Percentiles rank a stretch among this genome's conserved stretches.
These are phyloP conservation scores for Colletotrichum plurivorum DNA, from an alignment of 2,329 filamentous ascomycete genomes.

Conservation along the genomic window DNA sequence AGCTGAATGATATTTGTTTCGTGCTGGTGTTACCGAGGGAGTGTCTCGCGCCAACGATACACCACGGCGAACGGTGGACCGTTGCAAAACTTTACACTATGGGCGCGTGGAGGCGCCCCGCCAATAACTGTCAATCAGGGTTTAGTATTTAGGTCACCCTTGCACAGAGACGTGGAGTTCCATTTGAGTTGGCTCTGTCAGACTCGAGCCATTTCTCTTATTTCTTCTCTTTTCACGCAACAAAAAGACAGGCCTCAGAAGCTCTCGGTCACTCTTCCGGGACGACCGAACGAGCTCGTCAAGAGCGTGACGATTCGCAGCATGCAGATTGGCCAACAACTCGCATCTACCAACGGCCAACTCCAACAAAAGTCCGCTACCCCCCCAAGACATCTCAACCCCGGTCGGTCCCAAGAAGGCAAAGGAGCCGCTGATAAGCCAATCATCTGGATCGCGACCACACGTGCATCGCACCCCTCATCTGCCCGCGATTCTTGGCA, in stretches of 20 bases:
- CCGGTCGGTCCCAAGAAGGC: constrained; percentile 13
- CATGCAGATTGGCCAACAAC: constrained; percentile 21
- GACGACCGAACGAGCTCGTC: neutral
- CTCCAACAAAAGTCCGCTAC: constrained; percentile 2
- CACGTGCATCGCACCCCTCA: constrained; percentile 33
- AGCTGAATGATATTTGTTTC: too few species aligned
- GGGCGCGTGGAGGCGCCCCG: too few species aligned
- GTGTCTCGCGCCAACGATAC: neutral
- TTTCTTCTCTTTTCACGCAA: too few species aligned
- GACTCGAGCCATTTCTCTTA: too few species aligned
- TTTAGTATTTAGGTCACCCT: too few species aligned
- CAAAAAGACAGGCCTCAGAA: too few species aligned
- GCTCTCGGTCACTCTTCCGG: constrained; percentile 10
- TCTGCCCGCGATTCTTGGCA: constrained; percentile 31
- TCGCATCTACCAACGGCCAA: neutral
- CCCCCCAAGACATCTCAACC: constrained; percentile 14
- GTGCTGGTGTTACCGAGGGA: constrained; percentile 12
- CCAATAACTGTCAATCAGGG: too few species aligned
- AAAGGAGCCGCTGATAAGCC: constrained; percentile 38
- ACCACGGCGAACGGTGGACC: too few species aligned
- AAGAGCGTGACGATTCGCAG: constrained; percentile 29
- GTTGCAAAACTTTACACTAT: too few species aligned
- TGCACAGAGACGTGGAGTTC: too few species aligned
- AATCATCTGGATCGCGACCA: constrained; percentile 32
- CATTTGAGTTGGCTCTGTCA: too few species aligned